Percentiles rank a stretch among this genome's conserved stretches.
phyloP scores from a whole-genome alignment of 2,329 filamentous ascomycete genomes.

The Hirsutella minnesotensis region DNA sequence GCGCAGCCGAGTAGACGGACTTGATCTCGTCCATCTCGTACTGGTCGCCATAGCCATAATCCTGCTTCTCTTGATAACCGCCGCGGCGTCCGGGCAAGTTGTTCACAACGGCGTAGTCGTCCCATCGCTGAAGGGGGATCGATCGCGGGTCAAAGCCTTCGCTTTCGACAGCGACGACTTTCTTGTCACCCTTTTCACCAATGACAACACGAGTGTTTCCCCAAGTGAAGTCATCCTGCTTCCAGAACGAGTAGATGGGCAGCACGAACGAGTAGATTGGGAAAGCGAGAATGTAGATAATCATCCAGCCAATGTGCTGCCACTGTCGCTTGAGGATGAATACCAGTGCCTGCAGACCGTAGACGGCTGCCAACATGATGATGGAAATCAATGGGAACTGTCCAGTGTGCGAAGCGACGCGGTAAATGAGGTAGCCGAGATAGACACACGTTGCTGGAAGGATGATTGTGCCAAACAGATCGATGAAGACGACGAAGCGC shows the following conservation, averaged over 20 bases:
- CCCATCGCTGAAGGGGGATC: constrained; percentile 92
- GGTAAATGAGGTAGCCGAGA: constrained; percentile 78
- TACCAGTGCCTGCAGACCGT: constrained; percentile 89
- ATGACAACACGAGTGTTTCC: constrained; percentile 97
- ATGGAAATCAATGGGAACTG: constrained; percentile 81
- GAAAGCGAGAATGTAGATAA: constrained; percentile 93
- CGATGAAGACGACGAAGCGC: constrained; percentile 91
- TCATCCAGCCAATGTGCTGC: constrained; percentile 99
- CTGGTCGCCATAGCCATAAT: constrained; percentile 58
- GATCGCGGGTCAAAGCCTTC: constrained; percentile 84
- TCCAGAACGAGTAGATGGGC: constrained; percentile 98
- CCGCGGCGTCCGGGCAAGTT: constrained; percentile 86
- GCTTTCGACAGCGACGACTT: constrained; percentile 75
- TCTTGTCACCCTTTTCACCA: constrained; percentile 82
- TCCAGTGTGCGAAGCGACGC: constrained; percentile 54
- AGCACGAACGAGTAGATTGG: constrained; percentile 87
- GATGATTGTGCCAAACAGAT: constrained; percentile 85
- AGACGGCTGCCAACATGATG: constrained; percentile 79
- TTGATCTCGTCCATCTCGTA: constrained; percentile 99
- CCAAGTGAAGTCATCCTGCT: constrained; percentile 98
- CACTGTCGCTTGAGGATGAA: constrained; percentile 96
- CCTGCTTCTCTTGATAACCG: constrained; percentile 50
- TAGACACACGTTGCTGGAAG: constrained; percentile 83
- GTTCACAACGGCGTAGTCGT: constrained; percentile 83
- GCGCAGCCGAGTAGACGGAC: constrained; percentile 88